Conservation (phyloP, 352 stramenopile genomes). For the Thalassiosira allenii region DNA sequence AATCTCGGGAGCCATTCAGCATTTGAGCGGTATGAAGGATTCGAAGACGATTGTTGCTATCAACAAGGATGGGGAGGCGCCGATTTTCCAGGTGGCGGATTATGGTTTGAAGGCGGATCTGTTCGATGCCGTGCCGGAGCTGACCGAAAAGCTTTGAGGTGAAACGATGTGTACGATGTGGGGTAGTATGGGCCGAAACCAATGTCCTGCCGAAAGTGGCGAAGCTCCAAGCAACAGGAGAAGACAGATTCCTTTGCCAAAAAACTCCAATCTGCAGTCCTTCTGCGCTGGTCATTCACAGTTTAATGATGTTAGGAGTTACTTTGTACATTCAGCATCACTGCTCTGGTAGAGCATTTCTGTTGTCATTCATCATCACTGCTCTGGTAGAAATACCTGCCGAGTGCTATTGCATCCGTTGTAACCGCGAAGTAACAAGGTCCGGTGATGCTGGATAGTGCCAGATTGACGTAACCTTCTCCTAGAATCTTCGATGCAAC, state of each 20-base stretch:
- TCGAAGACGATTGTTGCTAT: constrained; percentile 99
- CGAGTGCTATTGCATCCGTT: constrained; percentile 83
- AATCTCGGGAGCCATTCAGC: constrained; percentile 99
- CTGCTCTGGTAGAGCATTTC: background rate
- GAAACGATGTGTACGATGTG: background rate
- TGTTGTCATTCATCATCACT: constrained; percentile 9
- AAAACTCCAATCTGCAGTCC: too few relatives aligned
- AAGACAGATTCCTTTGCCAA: too few relatives aligned
- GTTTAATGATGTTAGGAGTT: too few relatives aligned
- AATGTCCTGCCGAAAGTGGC: too few relatives aligned
- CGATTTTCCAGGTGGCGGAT: constrained; percentile 99
- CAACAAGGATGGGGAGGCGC: constrained; percentile 99
- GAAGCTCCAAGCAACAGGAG: too few relatives aligned
- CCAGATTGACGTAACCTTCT: constrained; percentile 59
- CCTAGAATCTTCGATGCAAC: constrained; percentile 40
- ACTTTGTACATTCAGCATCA: too few relatives aligned
- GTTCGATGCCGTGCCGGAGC: constrained; percentile 96
- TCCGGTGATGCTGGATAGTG: constrained; percentile 80
- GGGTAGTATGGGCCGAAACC: background rate
- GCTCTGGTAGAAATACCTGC: constrained; percentile 69
- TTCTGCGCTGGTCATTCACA: too few relatives aligned
- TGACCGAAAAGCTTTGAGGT: constrained; percentile 96
- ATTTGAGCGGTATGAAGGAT: constrained; percentile 99
- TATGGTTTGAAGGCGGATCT: constrained; percentile 98
- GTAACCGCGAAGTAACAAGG: constrained; percentile 87